Conservation (phyloP, 2,329 filamentous ascomycete genomes). For the Dichotomopilus funicola region DNA sequence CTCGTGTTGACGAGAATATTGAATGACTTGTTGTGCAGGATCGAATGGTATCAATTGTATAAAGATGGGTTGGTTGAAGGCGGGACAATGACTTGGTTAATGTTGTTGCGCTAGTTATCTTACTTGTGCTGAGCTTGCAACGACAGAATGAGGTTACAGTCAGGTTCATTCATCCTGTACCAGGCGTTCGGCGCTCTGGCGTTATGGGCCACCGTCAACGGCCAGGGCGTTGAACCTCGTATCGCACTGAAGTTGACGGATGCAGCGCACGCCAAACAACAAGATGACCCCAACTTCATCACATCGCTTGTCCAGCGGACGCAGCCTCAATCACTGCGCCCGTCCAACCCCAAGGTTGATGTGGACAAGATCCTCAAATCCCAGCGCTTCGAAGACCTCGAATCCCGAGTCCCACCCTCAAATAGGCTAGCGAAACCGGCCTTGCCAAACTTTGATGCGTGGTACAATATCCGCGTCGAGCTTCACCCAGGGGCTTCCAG, state of each 20-base stretch:
- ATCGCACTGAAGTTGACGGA: conserved; percentile 11
- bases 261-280: conserved; percentile 8
- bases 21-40: too few relatives aligned
- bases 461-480: conserved; percentile 9
- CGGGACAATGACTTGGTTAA: too few relatives aligned
- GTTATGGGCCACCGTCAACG: neutral
- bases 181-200: neutral
- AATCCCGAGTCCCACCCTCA: neutral
- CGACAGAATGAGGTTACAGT: too few relatives aligned
- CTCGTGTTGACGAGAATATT: too few relatives aligned
- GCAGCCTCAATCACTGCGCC: neutral
- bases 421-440: neutral
- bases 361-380: conserved; percentile 1
- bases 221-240: neutral
- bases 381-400: neutral
- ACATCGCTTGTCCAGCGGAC: neutral
- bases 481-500: neutral
- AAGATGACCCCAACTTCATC: conserved; percentile 9
- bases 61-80: too few relatives aligned
- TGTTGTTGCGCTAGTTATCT: too few relatives aligned
- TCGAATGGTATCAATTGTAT: too few relatives aligned
- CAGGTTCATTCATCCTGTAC: neutral
- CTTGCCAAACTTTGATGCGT: conserved; percentile 7
- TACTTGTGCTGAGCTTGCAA: too few relatives aligned
- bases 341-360: neutral